These are phyloP conservation scores for Rhynchosporium graminicola DNA, from an alignment of 2,329 filamentous ascomycete species.

Conservation along the genomic window DNA sequence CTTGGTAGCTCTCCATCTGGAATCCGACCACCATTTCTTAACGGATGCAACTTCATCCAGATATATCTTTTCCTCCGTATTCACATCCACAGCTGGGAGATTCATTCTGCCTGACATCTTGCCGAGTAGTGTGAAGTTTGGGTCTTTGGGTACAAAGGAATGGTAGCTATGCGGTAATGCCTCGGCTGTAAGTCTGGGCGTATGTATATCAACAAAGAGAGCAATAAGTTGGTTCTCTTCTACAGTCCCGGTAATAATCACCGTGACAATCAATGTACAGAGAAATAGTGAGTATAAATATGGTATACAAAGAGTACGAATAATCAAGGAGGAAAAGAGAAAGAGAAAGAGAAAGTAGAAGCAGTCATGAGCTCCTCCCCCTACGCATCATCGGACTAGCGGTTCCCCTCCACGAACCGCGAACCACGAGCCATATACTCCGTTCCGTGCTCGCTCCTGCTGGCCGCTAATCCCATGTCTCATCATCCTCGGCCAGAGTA, in stretches of 20 bases:
- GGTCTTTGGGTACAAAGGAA: neutral
- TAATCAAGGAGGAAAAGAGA: neutral
- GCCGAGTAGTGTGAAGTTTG: slow-evolving; percentile 25
- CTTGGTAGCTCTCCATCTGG: slow-evolving; percentile 90
- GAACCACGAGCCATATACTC: neutral
- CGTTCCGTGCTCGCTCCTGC: neutral
- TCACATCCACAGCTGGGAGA: slow-evolving; percentile 56
- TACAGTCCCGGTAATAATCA: neutral
- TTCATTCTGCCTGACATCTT: slow-evolving; percentile 51
- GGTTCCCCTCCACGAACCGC: slow-evolving; percentile 14
- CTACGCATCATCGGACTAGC: slow-evolving; percentile 22
- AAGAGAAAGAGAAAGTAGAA: slow-evolving; percentile 18
- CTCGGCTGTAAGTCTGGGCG: slow-evolving; percentile 8
- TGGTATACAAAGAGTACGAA: neutral
- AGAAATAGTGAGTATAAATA: neutral
- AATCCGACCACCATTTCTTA: slow-evolving; percentile 91
- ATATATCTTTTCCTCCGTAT: slow-evolving; percentile 54
- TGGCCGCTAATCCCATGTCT: neutral
- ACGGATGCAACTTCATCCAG: slow-evolving; percentile 82
- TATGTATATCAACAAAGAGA: neutral
- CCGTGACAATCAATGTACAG: neutral
- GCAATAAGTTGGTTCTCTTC: neutral
- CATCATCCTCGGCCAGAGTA: slow-evolving; percentile 13
- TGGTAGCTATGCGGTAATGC: neutral
- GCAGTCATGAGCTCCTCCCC: slow-evolving; percentile 23